These are phyloP conservation scores for Withania somnifera DNA, from an alignment of 305 asterid species.

Conservation along the genomic window DNA sequence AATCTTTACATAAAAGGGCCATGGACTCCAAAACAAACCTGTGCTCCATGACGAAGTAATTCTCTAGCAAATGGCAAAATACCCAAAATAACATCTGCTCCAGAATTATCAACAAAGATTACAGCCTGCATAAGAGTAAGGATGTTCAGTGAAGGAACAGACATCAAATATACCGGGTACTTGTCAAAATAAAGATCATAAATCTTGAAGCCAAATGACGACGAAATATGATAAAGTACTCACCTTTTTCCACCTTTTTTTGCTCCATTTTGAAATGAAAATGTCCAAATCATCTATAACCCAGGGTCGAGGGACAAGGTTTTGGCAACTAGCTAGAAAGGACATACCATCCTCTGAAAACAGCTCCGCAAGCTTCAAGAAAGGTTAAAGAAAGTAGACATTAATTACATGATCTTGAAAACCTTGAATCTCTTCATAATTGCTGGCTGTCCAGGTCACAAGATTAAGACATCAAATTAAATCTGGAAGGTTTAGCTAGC, in stretches of 20 bases:
- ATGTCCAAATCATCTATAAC: constrained; percentile 61
- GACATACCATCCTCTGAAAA: constrained; percentile 81
- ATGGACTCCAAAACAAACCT: constrained; percentile 22
- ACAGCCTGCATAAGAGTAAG: constrained; percentile 39
- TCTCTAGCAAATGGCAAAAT: constrained; percentile 75
- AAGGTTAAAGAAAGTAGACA: neutral
- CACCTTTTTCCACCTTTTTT: constrained; percentile 60
- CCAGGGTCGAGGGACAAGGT: constrained; percentile 74
- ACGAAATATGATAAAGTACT: neutral
- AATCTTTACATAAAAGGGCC: neutral
- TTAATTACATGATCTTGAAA: neutral
- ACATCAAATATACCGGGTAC: neutral
- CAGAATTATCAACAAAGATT: constrained; percentile 67
- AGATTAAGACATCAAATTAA: neutral
- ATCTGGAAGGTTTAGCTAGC: neutral
- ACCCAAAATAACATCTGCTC: constrained; percentile 74
- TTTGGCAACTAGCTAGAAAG: constrained; percentile 75
- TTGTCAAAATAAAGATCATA: neutral
- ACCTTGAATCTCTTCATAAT: neutral
- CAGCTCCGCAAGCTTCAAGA: constrained; percentile 66
- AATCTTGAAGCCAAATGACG: neutral
- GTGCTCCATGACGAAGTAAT: constrained; percentile 55
- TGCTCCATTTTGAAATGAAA: constrained; percentile 50
- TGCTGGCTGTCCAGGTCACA: neutral
- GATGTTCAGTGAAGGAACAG: constrained; percentile 21